A percentile compares a stretch with the other conserved stretches of the same genome.
Conservation (phyloP, 768 basidiomycete species). For the Sutorius australiensis region DNA sequence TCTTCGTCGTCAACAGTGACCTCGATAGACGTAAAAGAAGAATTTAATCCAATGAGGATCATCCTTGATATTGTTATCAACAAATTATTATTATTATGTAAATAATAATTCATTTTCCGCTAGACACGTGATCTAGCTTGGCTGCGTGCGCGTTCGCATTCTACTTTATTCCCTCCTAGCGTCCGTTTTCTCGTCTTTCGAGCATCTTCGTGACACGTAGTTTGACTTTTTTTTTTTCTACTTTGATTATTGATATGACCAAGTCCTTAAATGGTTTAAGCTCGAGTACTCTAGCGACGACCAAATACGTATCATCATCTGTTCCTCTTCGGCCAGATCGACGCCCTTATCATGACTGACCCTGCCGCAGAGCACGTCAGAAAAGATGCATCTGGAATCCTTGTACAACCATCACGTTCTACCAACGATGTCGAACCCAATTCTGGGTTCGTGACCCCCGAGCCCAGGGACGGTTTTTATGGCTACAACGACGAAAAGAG, state of each 20-base stretch:
- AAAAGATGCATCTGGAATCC: neutral
- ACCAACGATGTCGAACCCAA: slow-evolving; percentile 12
- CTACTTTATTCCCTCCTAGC: neutral
- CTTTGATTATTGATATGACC: too few relatives aligned
- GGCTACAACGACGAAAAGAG: slow-evolving; percentile 77
- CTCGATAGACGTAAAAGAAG: slow-evolving; percentile 35
- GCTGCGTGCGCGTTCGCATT: too few relatives aligned
- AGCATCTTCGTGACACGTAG: neutral
- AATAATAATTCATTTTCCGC: slow-evolving; percentile 7
- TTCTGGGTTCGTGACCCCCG: slow-evolving; percentile 37
- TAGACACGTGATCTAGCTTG: neutral
- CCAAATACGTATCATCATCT: slow-evolving; percentile 14
- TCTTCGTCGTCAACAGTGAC: slow-evolving; percentile 19
- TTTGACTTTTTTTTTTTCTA: neutral
- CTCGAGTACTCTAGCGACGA: neutral
- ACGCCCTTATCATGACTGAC: slow-evolving; percentile 18
- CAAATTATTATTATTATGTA: slow-evolving; percentile 14
- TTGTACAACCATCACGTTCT: neutral
- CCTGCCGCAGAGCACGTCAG: neutral
- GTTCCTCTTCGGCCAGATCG: neutral
- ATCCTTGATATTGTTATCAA: slow-evolving; percentile 13
- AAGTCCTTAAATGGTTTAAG: neutral
- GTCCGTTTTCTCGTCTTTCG: neutral
- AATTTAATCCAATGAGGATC: slow-evolving; percentile 25
- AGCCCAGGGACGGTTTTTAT: slow-evolving; percentile 71